Evolutionary conservation across 495 filamentous ascomycete genomes (phyloP), one percentile per base, ranked within the genome.

Genomic region (Penicillium steckii): DNA sequence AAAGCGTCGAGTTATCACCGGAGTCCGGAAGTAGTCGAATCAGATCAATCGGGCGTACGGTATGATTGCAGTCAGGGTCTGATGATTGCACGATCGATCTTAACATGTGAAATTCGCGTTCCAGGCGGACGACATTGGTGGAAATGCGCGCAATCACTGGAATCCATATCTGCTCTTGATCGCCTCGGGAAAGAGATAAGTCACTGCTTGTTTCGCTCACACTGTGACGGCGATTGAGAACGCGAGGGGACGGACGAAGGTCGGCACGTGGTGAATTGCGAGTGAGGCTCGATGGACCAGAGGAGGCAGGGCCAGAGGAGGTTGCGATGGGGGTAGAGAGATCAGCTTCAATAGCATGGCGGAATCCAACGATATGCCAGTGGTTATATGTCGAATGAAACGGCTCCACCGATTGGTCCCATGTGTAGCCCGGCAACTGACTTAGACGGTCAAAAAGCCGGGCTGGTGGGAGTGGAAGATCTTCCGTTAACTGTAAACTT

Each of bases 321-420:
- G 76, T 77, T 23, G 76, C 71, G 35, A 69, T 62, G n/a, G 73
- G 73, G 21, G 71, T 73, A 8, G 71, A 72, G 22, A 60, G 53
- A 27, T 76, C 72, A 27, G 64, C 62, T 41, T 77, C 74, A 3
- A 57, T 33, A 25, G 68, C 53, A 61, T 80, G 76, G 7, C 72
- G 69, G 35, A 77, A 69, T 32, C 82, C 82, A 51, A 69, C 79
- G 18, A 85, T 75, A 63, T 83, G 80, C 82, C 88, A 92, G 69
- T 87, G 87, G 59, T 87, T 86, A 67, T 92, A 92, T 53, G 81
- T 87, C n/a, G 88, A 88, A 69, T 90, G 88, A 60, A 87, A 85
- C n/a, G 87, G 86, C 52, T 76, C 77, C 54, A 71, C 69, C 2
- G 80, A 75, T 52, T 87, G 85, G 69, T 90, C 85, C 87, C 88